Conservation (phyloP, 2,329 filamentous ascomycete species). For the Epichloe bromicola region DNA sequence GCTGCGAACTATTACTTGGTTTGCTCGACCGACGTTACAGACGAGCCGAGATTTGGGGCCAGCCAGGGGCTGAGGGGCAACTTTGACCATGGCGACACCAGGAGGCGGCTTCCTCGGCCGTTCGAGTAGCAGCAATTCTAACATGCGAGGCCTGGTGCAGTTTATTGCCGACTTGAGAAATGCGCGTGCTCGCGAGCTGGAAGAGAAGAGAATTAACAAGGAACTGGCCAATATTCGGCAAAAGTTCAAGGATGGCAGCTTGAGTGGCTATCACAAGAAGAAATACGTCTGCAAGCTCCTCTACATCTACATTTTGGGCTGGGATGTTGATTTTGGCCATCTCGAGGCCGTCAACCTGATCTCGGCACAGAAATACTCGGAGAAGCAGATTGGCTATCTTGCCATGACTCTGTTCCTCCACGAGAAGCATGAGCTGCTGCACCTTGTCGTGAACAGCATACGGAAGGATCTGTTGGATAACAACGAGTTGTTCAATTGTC, state of each 20-base stretch:
- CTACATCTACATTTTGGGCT: conserved; percentile 97
- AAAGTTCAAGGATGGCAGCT: conserved; percentile 91
- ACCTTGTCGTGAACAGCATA: conserved; percentile 96
- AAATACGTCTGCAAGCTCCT: conserved; percentile 99
- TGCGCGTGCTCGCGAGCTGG: conserved; percentile 83
- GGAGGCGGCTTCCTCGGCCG: conserved; percentile 51
- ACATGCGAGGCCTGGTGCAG: conserved; percentile 79
- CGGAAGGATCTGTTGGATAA: conserved; percentile 88
- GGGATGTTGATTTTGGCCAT: conserved; percentile 98
- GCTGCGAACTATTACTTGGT: not conserved
- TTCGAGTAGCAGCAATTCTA: conserved; percentile 50
- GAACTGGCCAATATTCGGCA: conserved; percentile 95
- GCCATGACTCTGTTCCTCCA: conserved; percentile 95
- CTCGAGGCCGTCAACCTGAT: conserved; percentile 97
- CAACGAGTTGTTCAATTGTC: conserved; percentile 94
- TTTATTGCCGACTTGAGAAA: conserved; percentile 97
- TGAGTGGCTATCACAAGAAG: conserved; percentile 98
- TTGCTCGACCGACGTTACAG: not conserved
- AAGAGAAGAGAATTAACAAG: conserved; percentile 99
- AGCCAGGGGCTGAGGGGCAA: conserved; percentile 5
- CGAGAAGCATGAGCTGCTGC: conserved; percentile 90
- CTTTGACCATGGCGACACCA: conserved; percentile 39
- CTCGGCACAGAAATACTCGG: conserved; percentile 91
- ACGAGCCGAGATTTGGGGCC: not conserved
- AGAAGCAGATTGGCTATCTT: conserved; percentile 98